Evolutionary conservation across 352 stramenopile species (phyloP).

Genomic region (Phytophthora pseudosyringae): DNA sequence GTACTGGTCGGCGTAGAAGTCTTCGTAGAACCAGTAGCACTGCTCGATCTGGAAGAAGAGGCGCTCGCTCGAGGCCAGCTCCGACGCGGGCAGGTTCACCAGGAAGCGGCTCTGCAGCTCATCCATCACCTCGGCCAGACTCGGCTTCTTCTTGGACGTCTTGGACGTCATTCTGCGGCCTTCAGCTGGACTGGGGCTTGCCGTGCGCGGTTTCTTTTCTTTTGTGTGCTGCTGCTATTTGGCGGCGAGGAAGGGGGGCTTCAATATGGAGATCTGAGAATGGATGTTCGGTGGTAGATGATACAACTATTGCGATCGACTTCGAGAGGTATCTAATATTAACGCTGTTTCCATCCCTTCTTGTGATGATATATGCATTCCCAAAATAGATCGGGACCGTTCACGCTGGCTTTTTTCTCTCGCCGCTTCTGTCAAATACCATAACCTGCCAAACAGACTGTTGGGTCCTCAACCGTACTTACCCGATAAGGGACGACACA

Average conservation of each 20-base stretch:
- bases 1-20: slow-evolving; percentile 94
- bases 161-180: slow-evolving; percentile 27
- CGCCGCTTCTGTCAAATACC: slow-evolving; percentile 8
- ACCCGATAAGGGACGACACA: neutral
- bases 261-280: slow-evolving; percentile 24
- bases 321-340: neutral
- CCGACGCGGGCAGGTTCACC: slow-evolving; percentile 92
- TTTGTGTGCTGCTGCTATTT: slow-evolving; percentile 24
- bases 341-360: neutral
- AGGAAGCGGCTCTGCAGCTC: slow-evolving; percentile 96
- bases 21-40: slow-evolving; percentile 98
- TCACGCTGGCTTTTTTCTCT: slow-evolving; percentile 24
- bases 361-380: neutral
- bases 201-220: slow-evolving; percentile 43
- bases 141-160: slow-evolving; percentile 53
- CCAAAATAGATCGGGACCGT: slow-evolving; percentile 1
- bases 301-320: neutral
- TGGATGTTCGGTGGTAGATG: neutral
- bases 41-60: slow-evolving; percentile 98
- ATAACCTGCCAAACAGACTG: neutral
- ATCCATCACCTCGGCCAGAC: slow-evolving; percentile 93
- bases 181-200: slow-evolving; percentile 25
- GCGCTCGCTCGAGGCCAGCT: slow-evolving; percentile 92
- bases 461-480: neutral
- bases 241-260: slow-evolving; percentile 2